Evolutionary conservation across 345 rosid species (phyloP).

Genomic region (Syzygium aqueum): DNA sequence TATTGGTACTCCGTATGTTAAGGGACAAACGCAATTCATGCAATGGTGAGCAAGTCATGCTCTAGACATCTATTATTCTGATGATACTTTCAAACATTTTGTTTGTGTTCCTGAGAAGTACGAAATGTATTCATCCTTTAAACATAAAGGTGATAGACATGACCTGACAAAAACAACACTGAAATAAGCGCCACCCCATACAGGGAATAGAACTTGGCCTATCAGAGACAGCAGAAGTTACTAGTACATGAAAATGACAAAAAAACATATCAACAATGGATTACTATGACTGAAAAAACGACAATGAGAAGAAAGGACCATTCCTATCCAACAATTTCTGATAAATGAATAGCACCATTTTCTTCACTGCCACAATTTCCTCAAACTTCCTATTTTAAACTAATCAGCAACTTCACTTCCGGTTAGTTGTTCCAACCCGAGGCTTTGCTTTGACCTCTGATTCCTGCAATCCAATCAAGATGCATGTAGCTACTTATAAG

Average conservation of each 20-base stretch:
- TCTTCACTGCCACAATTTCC: neutral
- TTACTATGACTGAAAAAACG: neutral
- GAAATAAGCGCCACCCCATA: neutral
- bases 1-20: neutral
- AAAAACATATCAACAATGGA: neutral
- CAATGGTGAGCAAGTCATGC: rapidly evolving
- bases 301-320: neutral
- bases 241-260: neutral
- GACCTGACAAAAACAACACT: neutral
- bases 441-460: slow-evolving; percentile 85
- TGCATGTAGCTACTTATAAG: neutral
- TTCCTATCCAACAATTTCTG: neutral
- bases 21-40: neutral
- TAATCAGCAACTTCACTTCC: slow-evolving; percentile 26
- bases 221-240: neutral
- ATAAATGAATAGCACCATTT: neutral
- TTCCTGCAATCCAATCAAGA: slow-evolving; percentile 38
- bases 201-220: neutral
- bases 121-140: neutral
- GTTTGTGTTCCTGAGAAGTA: neutral
- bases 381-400: neutral
- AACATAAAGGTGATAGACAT: neutral
- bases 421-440: slow-evolving; percentile 37
- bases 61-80: neutral
- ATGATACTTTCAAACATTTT: neutral